Evolutionary conservation across 352 stramenopile species (phyloP), one percentile per base, ranked within the genome.

Genomic region (Phytophthora hybrid): DNA sequence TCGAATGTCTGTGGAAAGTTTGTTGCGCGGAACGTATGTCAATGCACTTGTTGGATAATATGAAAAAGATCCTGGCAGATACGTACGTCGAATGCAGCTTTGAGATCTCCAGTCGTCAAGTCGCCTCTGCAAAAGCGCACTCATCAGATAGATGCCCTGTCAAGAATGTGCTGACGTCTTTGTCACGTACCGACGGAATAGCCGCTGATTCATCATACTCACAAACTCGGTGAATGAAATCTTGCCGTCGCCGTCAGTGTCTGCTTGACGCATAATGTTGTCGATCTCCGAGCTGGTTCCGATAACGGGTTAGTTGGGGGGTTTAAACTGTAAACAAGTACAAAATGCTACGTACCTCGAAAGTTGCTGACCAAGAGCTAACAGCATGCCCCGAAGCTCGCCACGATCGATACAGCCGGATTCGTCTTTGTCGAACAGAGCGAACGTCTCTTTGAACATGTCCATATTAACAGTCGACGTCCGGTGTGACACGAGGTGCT

Each of bases 211-310:
- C 84, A 91, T 92, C 73, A 95, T 85, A 46, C 68, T 85, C 19
- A 91, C 83, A 57, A 96, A 96, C 76, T 96, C 89, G 14, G 82
- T 71, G 52, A 92, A 91, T 34, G 86, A 93, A 60, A 96, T 92
- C 58, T 89, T 92, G 18, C 82, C 81, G 67, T 96, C 83, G 1
- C 82, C 81, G 57, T 94, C 85, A 10, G 76, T 69, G 44, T 94
- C 88, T 5, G 84, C 88, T 72, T 92, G 76, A 0, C 62, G 63
- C 86, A 95, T 93, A 63, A 95, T 93, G 18, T 76, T 72, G 54
- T 93, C 76, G 37, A 95, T 76, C 41, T 93, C 84, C 4, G 66
- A 75, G 21, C 88, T 93, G 26, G 6, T 19, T 78, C 0, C 32
- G 34, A 44, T 44, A 19, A 18, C n/a, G n/a, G 11, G 5, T 23